These are phyloP conservation scores for Hypholoma fasciculare DNA, from an alignment of 768 basidiomycete species.

Conservation along the genomic window DNA sequence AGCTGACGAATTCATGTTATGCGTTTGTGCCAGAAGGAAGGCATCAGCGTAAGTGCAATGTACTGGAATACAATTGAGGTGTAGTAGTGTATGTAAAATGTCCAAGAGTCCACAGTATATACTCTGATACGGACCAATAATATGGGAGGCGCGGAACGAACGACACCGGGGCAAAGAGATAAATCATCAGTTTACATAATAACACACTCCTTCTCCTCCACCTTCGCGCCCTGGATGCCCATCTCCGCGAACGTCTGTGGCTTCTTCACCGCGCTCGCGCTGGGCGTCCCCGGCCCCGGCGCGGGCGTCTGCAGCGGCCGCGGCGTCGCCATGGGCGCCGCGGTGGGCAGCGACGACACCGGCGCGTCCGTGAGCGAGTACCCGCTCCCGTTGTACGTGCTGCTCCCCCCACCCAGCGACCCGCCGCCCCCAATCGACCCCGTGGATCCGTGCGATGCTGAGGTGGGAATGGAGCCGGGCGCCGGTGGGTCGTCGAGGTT, in stretches of 20 bases:
- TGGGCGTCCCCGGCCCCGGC: neutral
- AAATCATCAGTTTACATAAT: conserved; percentile 60
- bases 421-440: too few relatives aligned
- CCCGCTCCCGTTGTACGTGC: neutral
- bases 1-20: too few relatives aligned
- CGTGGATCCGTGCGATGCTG: neutral
- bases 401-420: too few relatives aligned
- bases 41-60: too few relatives aligned
- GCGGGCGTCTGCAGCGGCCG: neutral
- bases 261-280: conserved; percentile 23
- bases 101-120: too few relatives aligned
- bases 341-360: conserved; percentile 4
- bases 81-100: too few relatives aligned
- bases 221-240: conserved; percentile 81
- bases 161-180: neutral
- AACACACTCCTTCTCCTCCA: conserved; percentile 81
- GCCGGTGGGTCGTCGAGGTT: conserved; percentile 15
- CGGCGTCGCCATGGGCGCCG: conserved; percentile 19
- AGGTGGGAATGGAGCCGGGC: neutral
- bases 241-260: conserved; percentile 91
- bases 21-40: too few relatives aligned
- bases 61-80: too few relatives aligned
- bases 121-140: too few relatives aligned
- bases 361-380: conserved; percentile 2
- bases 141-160: too few relatives aligned